Evolutionary conservation across 2,329 filamentous ascomycete genomes (phyloP).

Genomic region (Stachybotrys echinatus): DNA sequence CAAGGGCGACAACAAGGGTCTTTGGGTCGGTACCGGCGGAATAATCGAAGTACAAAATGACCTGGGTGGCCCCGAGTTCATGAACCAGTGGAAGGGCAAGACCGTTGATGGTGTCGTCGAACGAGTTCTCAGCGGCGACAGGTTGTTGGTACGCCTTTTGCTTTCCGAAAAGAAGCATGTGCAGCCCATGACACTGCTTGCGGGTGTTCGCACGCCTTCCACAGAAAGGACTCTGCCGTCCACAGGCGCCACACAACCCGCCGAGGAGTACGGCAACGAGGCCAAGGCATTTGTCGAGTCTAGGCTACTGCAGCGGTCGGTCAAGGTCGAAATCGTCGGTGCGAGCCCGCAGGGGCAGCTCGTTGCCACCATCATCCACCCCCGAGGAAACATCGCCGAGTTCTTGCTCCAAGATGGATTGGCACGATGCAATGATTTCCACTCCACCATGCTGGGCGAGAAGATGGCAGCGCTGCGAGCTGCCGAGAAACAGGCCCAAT

Average conservation of each 20-base stretch:
- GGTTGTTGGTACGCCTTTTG: slow-evolving; percentile 77
- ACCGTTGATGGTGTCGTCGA: slow-evolving; percentile 83
- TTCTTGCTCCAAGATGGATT: slow-evolving; percentile 86
- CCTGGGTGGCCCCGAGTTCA: slow-evolving; percentile 70
- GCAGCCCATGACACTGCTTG: slow-evolving; percentile 83
- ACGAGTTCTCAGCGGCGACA: slow-evolving; percentile 85
- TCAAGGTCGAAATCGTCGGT: slow-evolving; percentile 78
- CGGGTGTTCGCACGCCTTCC: slow-evolving; percentile 83
- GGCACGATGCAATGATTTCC: slow-evolving; percentile 90
- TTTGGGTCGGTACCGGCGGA: slow-evolving; percentile 66
- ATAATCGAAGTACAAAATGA: slow-evolving; percentile 78
- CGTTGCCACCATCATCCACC: slow-evolving; percentile 83
- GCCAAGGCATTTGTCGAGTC: slow-evolving; percentile 83
- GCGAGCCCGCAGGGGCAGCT: slow-evolving; percentile 86
- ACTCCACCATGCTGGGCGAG: slow-evolving; percentile 83
- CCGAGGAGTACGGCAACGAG: slow-evolving; percentile 86
- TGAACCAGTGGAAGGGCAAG: slow-evolving; percentile 80
- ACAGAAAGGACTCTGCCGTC: slow-evolving; percentile 78
- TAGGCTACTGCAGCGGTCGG: slow-evolving; percentile 78
- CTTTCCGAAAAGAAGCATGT: slow-evolving; percentile 78
- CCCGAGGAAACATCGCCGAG: slow-evolving; percentile 85
- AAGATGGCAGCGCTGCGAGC: slow-evolving; percentile 83
- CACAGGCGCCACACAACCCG: slow-evolving; percentile 74
- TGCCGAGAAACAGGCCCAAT: slow-evolving; percentile 81
- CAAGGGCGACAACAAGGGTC: slow-evolving; percentile 70